Base-by-base conservation (phyloP, 2,329 filamentous ascomycete species). In the Alternaria brassicicola region DNA sequence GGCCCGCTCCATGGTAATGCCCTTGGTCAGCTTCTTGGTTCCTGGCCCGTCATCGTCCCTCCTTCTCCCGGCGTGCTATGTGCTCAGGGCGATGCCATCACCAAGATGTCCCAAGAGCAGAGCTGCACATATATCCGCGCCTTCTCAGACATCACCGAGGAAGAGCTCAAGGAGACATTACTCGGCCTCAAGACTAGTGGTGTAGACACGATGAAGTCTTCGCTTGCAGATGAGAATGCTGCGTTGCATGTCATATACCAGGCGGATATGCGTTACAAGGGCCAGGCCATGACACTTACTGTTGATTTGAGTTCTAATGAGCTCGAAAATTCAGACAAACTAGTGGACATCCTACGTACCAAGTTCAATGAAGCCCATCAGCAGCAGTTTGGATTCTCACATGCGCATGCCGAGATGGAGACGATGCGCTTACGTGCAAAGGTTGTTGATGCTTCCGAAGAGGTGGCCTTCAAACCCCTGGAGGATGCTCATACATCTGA, bases 1-100 rank as follows among this genome's bases (percentile, higher is more conserved):
- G 82, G 82, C 0, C 82, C 82, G 17, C 72, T 84, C n/a, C 82
- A 83, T 59, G 82, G 79, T 3, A 84, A 83, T 50, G 79, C 81
- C 3, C 73, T 84, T 1, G 82, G 82, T 21, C 78, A 82, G 62
- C 75, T 84, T 2, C 75, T 84, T 5, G 80, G 80, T 0, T 79
- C 81, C 2, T 84, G 80, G 79, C 82, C 82, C 4, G 81, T 84
- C n/a, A 83, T 84, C n/a, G 73, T 84, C 2, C 82, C 82, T 10
- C 81, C 79, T 1, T 80, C 80, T 2, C 82, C 82, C 4, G 82
- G 82, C 21, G 80, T 82, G 9, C 70, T 84, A 0, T 84, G 82
- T 58, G 82, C 82, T 2, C 79, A 81, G 53, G 82, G 82, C 0
- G 82, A 84, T 70, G 80, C 78, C 3, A 82, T 79, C 1, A 84